Base-by-base conservation (phyloP, 495 filamentous ascomycete genomes). In the Podospora conica region DNA sequence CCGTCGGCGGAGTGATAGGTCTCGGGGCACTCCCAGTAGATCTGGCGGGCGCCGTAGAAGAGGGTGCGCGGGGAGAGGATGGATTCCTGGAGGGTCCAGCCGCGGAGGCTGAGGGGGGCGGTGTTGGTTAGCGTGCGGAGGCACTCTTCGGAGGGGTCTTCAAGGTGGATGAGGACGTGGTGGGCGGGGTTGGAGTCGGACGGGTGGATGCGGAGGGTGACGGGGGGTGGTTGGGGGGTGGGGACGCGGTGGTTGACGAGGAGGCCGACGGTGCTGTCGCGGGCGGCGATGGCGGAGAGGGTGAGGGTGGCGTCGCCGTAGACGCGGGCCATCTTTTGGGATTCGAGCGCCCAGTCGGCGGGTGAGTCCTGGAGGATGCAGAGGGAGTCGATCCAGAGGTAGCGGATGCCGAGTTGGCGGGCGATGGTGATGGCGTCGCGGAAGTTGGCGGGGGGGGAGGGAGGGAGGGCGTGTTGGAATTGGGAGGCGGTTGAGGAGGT, bases 291-390 rank as follows among this genome's bases (percentile, higher is more conserved):
- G 10, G 53, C 53, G 6, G 54, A 64, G 20, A 64, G 29, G 1
- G 62, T 64, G 4, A 64, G 53, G 20, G 62, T 58, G 9, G 62
- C 53, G 21, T 64, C 11, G 29, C 62, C 53, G 21, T 64, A 64
- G 12, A 64, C 62, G 3, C 20, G 4, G 9, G n/a, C 54, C 62
- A 64, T 64, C 12, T 3, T 64, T 10, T 11, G 15, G 3, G 62
- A 56, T 20, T 64, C 62, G 10, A 9, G 7, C 0, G 9, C 62
- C 62, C 62, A 64, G 21, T 64, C 62, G 1, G 22, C 1, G 12
- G 21, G n/a, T 3, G 60, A 61, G 23, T 61, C 60, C 25, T 61
- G 60, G 29, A 57, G 22, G 28, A 48, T 40, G 31, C 59, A 61
- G 21, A 61, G 20, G 0, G 59, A 61, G 11, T 61, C 62, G 21